phyloP scores from a whole-genome alignment of 2,329 filamentous ascomycete species.

The Xylariaceae sp. region DNA sequence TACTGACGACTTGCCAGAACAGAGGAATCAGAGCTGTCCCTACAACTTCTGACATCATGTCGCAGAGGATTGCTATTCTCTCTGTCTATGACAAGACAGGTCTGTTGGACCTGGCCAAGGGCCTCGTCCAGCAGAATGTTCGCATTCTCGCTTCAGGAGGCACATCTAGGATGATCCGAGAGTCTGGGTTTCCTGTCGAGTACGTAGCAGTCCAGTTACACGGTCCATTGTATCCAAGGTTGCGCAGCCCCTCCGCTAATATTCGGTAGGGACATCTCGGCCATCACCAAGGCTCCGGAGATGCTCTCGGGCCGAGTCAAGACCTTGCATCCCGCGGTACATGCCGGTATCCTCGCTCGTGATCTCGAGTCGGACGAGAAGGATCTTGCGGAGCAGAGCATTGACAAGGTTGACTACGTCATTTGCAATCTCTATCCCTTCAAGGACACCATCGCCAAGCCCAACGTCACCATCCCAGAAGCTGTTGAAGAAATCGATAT shows the following conservation, averaged over 20 bases:
- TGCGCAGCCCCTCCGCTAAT: constrained; percentile 17
- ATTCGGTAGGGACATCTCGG: constrained; percentile 75
- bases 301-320: constrained; percentile 79
- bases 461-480: constrained; percentile 93
- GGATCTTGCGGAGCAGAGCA: constrained; percentile 91
- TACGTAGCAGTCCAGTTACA: constrained; percentile 41
- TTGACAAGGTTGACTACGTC: constrained; percentile 90
- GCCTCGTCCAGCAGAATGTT: constrained; percentile 81
- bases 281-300: constrained; percentile 93
- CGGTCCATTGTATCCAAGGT: constrained; percentile 1
- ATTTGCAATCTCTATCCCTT: constrained; percentile 99
- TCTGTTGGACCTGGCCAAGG: constrained; percentile 85
- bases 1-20: not conserved
- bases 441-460: constrained; percentile 95
- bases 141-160: constrained; percentile 91
- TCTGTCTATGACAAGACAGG: constrained; percentile 99
- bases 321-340: constrained; percentile 92
- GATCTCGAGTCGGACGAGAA: constrained; percentile 94
- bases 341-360: constrained; percentile 85
- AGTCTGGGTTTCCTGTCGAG: constrained; percentile 93
- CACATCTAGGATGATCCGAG: constrained; percentile 92
- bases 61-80: constrained; percentile 73
- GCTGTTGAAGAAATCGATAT: constrained; percentile 99
- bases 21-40: not conserved
- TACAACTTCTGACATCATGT: constrained; percentile 26